Percentiles rank a stretch among this genome's conserved stretches.
These are phyloP conservation scores for Vigna mungo DNA, from an alignment of 306 rosid genomes.

Conservation along the genomic window DNA sequence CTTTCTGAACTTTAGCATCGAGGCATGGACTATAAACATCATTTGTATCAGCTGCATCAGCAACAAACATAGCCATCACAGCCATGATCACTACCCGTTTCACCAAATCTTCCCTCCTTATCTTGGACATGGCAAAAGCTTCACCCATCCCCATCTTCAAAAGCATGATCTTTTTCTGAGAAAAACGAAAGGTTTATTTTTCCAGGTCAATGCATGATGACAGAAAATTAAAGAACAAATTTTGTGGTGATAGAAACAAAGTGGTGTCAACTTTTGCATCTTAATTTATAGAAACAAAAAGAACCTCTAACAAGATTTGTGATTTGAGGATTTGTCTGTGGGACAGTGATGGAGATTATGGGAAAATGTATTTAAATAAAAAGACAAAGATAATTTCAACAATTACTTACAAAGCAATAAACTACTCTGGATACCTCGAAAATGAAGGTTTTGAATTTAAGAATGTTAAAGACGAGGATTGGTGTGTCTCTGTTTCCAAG, in stretches of 20 bases:
- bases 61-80: slow-evolving; percentile 44
- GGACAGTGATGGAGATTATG: no score
- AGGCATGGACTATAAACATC: slow-evolving; percentile 74
- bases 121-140: slow-evolving; percentile 26
- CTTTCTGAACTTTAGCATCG: slow-evolving; percentile 73
- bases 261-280: slow-evolving; percentile 16
- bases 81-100: slow-evolving; percentile 31
- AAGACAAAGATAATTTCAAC: neutral
- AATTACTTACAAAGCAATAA: slow-evolving; percentile 35
- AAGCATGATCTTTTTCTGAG: slow-evolving; percentile 22
- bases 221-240: slow-evolving; percentile 32
- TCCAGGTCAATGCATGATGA: slow-evolving; percentile 19
- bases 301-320: no score
- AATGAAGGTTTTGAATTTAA: slow-evolving; percentile 32
- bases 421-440: slow-evolving; percentile 31
- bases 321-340: no score
- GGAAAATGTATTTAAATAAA: neutral
- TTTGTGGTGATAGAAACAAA: slow-evolving; percentile 53
- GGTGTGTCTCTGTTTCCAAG: slow-evolving; percentile 35
- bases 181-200: neutral
- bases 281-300: no score
- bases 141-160: slow-evolving; percentile 47
- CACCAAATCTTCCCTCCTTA: slow-evolving; percentile 20
- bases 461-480: slow-evolving; percentile 19
- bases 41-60: slow-evolving; percentile 66